These are phyloP conservation scores for Mycena leptocephala DNA, from an alignment of 768 basidiomycete genomes.

Conservation along the genomic window DNA sequence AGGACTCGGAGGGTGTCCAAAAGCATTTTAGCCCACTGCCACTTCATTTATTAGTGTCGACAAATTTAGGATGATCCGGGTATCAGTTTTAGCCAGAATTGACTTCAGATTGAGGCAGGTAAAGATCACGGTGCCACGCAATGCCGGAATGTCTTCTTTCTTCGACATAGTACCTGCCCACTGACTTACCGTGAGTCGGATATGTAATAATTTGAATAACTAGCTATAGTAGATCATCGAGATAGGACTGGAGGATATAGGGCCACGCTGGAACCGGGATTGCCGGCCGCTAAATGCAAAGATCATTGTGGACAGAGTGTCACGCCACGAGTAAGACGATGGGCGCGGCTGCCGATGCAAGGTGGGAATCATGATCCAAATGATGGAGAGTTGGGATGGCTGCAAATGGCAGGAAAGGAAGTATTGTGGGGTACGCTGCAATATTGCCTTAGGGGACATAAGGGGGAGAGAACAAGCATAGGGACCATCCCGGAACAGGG, in stretches of 20 bases:
- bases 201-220: no score
- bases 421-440: not conserved
- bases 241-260: not conserved
- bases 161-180: no score
- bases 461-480: not conserved
- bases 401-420: not conserved
- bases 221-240: no score
- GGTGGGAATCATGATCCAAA: not conserved
- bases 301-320: not conserved
- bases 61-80: not conserved
- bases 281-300: not conserved
- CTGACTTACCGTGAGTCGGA: no score
- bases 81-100: no score
- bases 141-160: not conserved
- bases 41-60: conserved; percentile 14
- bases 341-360: not conserved
- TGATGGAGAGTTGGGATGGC: not conserved
- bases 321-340: conserved; percentile 11
- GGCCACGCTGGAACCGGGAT: not conserved
- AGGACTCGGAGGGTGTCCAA: not conserved
- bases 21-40: not conserved
- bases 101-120: not conserved
- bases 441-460: not conserved
- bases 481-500: not conserved
- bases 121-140: not conserved